Conservation (phyloP, 2,329 filamentous ascomycete species). For the Colletotrichum neosansevieriae region DNA sequence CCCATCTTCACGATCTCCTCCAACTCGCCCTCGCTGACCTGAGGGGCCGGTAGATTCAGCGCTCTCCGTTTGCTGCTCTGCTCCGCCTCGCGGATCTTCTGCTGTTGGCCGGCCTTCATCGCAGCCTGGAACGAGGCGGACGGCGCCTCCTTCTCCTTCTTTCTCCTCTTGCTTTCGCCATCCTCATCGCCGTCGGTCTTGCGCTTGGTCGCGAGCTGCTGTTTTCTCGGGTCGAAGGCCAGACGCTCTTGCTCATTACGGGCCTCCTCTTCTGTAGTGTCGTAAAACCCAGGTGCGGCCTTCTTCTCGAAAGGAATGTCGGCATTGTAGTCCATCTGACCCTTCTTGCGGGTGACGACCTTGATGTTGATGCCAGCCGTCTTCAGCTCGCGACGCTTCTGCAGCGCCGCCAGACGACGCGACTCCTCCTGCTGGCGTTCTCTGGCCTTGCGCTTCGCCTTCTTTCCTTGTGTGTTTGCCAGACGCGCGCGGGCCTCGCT, state of each 20-base stretch:
- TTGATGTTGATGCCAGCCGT: conserved; percentile 99
- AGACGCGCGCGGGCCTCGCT: conserved; percentile 96
- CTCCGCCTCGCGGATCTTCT: conserved; percentile 94
- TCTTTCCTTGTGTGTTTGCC: conserved; percentile 98
- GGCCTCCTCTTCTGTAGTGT: conserved; percentile 84
- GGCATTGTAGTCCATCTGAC: conserved; percentile 99
- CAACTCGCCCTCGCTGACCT: conserved; percentile 91
- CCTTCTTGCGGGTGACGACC: conserved; percentile 88
- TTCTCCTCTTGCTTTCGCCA: conserved; percentile 82
- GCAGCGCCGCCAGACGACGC: conserved; percentile 85
- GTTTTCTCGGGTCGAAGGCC: conserved; percentile 91
- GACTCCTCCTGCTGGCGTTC: conserved; percentile 97
- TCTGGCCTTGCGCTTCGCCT: conserved; percentile 96
- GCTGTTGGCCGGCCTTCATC: conserved; percentile 91
- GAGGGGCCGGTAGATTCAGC: conserved; percentile 86
- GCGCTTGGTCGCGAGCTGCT: conserved; percentile 89
- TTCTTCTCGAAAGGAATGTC: conserved; percentile 98
- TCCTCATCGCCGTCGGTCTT: conserved; percentile 93
- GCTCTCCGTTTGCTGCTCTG: conserved; percentile 92
- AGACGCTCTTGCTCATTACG: conserved; percentile 87
- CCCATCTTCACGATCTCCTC: conserved; percentile 99
- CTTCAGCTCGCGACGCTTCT: conserved; percentile 96
- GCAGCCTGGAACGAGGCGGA: conserved; percentile 87
- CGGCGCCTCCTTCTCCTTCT: conserved; percentile 85
- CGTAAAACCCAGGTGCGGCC: conserved; percentile 89